These are phyloP conservation scores for Melastoma malabathricum DNA, from an alignment of 345 rosid genomes.

Conservation along the genomic window DNA sequence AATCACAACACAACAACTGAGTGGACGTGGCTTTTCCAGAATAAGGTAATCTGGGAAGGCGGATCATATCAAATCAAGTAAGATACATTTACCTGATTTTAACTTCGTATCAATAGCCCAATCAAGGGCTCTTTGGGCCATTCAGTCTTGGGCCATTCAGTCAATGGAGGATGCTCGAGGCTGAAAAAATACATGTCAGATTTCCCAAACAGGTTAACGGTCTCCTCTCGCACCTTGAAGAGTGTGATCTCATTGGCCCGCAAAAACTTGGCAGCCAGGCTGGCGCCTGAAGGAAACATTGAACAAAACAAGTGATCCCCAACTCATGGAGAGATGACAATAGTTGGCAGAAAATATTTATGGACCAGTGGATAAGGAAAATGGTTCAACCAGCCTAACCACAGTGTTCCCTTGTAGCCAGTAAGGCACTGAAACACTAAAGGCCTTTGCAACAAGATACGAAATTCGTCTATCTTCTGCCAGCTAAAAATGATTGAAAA, in stretches of 20 bases:
- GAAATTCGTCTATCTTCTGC: no score
- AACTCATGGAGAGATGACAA: neutral
- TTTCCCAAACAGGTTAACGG: slow-evolving; percentile 57
- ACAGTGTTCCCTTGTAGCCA: no score
- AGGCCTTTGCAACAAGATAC: no score
- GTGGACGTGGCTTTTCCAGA: neutral
- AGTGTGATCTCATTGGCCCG: slow-evolving; percentile 69
- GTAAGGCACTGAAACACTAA: no score
- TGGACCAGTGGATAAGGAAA: neutral
- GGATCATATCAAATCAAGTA: neutral
- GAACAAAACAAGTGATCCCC: slow-evolving; percentile 2
- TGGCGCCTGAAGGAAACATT: slow-evolving; percentile 35
- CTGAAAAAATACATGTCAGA: slow-evolving; percentile 61
- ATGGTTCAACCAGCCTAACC: no score
- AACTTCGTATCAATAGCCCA: slow-evolving; percentile 79
- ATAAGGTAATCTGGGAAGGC: neutral
- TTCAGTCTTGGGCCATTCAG: no score
- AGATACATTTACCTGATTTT: slow-evolving; percentile 48
- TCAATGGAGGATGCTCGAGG: slow-evolving; percentile 80
- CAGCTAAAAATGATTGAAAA: no score
- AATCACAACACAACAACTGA: no score
- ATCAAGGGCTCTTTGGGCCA: slow-evolving; percentile 67
- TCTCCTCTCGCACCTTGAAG: slow-evolving; percentile 63
- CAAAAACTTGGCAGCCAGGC: slow-evolving; percentile 75
- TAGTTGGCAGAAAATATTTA: neutral